phyloP scores from a whole-genome alignment of 2,329 filamentous ascomycete species.

The Pseudocercospora ulei region DNA sequence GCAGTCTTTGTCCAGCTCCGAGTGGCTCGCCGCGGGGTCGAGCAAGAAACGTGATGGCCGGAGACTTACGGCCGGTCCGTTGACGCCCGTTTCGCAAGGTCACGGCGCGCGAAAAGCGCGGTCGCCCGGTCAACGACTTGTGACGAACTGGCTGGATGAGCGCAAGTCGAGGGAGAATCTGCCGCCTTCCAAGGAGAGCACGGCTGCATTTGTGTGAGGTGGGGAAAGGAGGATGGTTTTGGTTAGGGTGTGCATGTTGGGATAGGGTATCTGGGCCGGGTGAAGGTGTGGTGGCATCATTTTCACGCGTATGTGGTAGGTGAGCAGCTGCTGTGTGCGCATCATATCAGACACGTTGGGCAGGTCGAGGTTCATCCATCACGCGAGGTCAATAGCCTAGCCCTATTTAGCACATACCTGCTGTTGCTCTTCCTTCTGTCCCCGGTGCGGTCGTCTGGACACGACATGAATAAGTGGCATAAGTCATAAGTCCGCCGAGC shows the following conservation, averaged over 20 bases:
- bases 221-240: neutral
- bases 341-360: too few species aligned
- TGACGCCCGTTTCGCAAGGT: neutral
- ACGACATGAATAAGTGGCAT: too few species aligned
- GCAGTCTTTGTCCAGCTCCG: constrained; percentile 27
- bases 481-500: too few species aligned
- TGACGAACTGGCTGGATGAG: constrained; percentile 28
- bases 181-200: constrained; percentile 13
- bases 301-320: too few species aligned
- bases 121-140: constrained; percentile 28
- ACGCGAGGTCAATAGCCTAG: too few species aligned
- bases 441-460: too few species aligned
- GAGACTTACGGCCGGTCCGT: constrained; percentile 1
- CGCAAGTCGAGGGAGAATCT: constrained; percentile 21
- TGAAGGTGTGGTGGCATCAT: too few species aligned
- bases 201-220: constrained; percentile 24
- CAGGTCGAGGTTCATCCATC: too few species aligned
- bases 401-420: too few species aligned
- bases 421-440: too few species aligned
- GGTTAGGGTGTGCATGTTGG: constrained; percentile 6
- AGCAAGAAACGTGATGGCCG: constrained; percentile 9
- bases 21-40: constrained; percentile 29
- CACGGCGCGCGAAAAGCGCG: constrained; percentile 4
- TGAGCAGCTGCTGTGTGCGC: too few species aligned
- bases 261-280: too few species aligned